phyloP scores from a whole-genome alignment of 2,329 filamentous ascomycete genomes.

The Ophiostoma triangulosporum region DNA sequence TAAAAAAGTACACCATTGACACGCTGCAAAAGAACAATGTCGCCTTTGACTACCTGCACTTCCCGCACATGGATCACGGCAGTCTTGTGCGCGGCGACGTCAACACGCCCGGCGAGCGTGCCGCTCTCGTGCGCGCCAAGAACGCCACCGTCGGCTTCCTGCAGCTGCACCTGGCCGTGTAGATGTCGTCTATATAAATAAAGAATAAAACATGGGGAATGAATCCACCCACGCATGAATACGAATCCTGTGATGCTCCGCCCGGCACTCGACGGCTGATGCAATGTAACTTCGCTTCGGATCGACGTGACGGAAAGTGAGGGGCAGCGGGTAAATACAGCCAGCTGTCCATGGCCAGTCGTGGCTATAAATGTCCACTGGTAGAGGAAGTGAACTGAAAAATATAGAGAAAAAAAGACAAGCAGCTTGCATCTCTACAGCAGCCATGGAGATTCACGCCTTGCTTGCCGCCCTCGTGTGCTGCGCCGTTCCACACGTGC shows the following conservation, averaged over 20 bases:
- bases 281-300: no score
- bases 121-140: constrained; percentile 34
- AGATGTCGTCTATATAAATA: no score
- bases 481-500: background rate
- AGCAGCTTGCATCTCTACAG: background rate
- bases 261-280: no score
- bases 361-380: no score
- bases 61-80: constrained; percentile 34
- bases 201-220: background rate
- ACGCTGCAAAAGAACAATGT: constrained; percentile 25
- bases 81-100: constrained; percentile 30
- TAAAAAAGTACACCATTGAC: constrained; percentile 30
- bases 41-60: constrained; percentile 36
- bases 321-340: no score
- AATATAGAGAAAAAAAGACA: background rate
- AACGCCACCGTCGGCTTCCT: constrained; percentile 33
- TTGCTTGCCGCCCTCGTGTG: background rate
- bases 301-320: no score
- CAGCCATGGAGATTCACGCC: background rate
- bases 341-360: no score
- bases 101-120: constrained; percentile 24
- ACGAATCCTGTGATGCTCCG: no score
- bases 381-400: no score
- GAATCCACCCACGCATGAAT: no score
- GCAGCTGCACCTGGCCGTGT: constrained; percentile 12